Evolutionary conservation across 129 eudicot genomes (phyloP).

Genomic region (Heracleum sosnowskyi): DNA sequence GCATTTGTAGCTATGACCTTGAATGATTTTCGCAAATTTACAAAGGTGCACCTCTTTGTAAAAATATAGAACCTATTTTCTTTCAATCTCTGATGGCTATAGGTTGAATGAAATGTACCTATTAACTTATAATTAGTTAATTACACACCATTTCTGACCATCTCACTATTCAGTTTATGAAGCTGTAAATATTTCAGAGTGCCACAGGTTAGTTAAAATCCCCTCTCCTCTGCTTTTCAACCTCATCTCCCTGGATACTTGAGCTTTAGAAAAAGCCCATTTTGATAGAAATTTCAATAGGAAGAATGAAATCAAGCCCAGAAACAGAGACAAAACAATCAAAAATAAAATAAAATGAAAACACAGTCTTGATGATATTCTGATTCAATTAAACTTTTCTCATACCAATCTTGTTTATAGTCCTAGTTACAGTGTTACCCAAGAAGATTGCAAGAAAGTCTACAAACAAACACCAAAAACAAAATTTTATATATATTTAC

Average conservation of each 20-base stretch:
- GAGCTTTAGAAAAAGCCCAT: conserved; percentile 2
- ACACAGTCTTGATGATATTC: not conserved
- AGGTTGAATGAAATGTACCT: too few relatives aligned
- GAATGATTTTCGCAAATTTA: too few relatives aligned
- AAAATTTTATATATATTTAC: not conserved
- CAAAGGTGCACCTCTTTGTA: too few relatives aligned
- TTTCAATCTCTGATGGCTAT: too few relatives aligned
- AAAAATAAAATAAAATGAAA: too few relatives aligned
- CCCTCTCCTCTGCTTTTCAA: conserved; percentile 17
- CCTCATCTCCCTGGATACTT: conserved; percentile 13
- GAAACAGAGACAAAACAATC: not conserved
- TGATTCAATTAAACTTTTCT: not conserved
- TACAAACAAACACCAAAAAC: not conserved
- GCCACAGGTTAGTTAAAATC: conserved; percentile 26
- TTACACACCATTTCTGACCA: too few relatives aligned
- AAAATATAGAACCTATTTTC: too few relatives aligned
- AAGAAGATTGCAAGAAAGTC: not conserved
- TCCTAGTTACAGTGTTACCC: not conserved
- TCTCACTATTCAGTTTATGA: not conserved
- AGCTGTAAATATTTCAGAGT: conserved; percentile 11
- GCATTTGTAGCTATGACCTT: too few relatives aligned
- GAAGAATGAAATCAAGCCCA: not conserved
- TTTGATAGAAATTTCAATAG: not conserved
- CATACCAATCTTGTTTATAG: not conserved
- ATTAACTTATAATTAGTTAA: too few relatives aligned